A percentile compares a stretch with the other conserved stretches of the same genome.
Evolutionary conservation across 805 yeast species (phyloP).

Genomic region (Wickerhamiella dianesei): DNA sequence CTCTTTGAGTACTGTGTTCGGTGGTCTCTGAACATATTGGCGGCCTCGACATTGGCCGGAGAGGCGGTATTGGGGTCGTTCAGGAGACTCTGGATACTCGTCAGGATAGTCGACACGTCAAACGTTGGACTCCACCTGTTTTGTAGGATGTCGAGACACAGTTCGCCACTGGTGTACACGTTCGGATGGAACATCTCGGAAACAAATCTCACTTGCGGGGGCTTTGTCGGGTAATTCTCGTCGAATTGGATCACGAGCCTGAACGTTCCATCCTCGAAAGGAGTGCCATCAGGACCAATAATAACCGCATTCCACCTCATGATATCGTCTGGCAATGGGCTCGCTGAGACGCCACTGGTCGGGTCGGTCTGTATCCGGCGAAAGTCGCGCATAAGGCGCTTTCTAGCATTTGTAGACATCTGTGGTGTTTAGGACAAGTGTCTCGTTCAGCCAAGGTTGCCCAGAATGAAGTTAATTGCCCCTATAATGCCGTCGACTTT

Average conservation of each 20-base stretch:
- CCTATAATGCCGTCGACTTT: too few species aligned
- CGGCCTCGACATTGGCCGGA: slow-evolving; percentile 97
- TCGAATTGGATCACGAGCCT: slow-evolving; percentile 75
- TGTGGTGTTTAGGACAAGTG: too few species aligned
- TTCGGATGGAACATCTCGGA: slow-evolving; percentile 97
- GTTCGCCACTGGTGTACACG: slow-evolving; percentile 88
- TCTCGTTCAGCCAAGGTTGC: too few species aligned
- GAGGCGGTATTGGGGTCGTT: slow-evolving; percentile 95
- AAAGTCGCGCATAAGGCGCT: slow-evolving; percentile 97
- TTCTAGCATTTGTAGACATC: slow-evolving; percentile 98
- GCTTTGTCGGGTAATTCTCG: slow-evolving; percentile 95
- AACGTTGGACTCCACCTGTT: slow-evolving; percentile 98
- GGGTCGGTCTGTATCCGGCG: slow-evolving; percentile 98
- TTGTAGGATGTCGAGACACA: slow-evolving; percentile 89
- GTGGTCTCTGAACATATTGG: slow-evolving; percentile 88
- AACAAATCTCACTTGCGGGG: slow-evolving; percentile 82
- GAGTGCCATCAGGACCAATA: slow-evolving; percentile 94
- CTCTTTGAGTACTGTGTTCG: slow-evolving; percentile 81
- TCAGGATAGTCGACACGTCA: slow-evolving; percentile 88
- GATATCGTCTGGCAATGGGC: slow-evolving; percentile 92
- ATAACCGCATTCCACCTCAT: slow-evolving; percentile 98
- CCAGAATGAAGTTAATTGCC: too few species aligned
- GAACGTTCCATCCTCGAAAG: slow-evolving; percentile 96
- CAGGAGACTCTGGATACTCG: slow-evolving; percentile 72
- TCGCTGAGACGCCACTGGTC: slow-evolving; percentile 95